These are phyloP conservation scores for Pseudogymnoascus sp. DNA, from an alignment of 2,329 filamentous ascomycete species.

Conservation along the genomic window DNA sequence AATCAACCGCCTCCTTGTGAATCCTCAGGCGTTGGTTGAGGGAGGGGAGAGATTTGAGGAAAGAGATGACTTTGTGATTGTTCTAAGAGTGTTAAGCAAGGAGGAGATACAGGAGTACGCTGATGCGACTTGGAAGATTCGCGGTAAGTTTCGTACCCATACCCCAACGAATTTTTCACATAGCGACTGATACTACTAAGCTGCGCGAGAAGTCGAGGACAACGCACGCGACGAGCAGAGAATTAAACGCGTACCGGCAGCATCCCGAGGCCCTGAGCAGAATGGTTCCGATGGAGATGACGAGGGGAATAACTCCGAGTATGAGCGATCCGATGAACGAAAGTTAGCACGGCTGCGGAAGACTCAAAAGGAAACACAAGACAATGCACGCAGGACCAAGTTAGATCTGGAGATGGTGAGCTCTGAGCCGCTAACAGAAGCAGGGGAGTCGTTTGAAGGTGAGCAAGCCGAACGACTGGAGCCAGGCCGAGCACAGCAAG, in stretches of 20 bases:
- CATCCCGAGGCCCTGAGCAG: background rate
- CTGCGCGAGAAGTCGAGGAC: background rate
- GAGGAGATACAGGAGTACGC: conserved; percentile 88
- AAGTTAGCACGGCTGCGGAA: background rate
- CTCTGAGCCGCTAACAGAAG: background rate
- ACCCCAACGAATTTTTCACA: background rate
- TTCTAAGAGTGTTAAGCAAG: conserved; percentile 75
- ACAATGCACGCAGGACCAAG: background rate
- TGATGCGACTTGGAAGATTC: conserved; percentile 68
- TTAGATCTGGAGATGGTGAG: background rate
- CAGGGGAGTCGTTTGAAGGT: background rate
- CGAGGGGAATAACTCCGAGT: background rate
- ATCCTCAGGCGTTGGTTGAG: conserved; percentile 75
- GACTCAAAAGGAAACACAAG: background rate
- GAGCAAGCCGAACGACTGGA: background rate
- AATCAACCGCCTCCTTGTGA: conserved; percentile 80
- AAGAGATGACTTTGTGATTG: conserved; percentile 84
- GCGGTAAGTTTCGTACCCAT: conserved; percentile 49
- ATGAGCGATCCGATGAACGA: background rate
- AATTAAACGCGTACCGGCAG: background rate
- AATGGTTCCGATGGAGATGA: background rate
- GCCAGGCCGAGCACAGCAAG: background rate
- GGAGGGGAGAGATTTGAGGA: conserved; percentile 87
- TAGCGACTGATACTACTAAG: background rate
- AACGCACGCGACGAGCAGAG: background rate